Conservation (phyloP, 2,329 filamentous ascomycete genomes). For the Septoria linicola region DNA sequence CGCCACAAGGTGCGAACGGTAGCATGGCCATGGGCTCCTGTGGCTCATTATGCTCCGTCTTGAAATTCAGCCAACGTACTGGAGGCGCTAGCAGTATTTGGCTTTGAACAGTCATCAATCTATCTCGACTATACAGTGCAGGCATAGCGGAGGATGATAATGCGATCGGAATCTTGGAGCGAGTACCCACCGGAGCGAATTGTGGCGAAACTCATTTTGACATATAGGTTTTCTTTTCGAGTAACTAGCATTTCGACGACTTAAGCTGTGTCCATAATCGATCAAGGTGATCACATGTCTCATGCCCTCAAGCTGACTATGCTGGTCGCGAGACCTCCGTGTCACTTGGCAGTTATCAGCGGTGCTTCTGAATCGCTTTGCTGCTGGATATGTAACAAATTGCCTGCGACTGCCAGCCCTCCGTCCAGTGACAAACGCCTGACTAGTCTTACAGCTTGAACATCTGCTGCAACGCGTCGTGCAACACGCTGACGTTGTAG, state of each 20-base stretch:
- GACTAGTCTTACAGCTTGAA: constrained; percentile 48
- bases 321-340: too few relatives aligned
- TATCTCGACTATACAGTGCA: constrained; percentile 14
- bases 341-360: too few relatives aligned
- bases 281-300: neutral
- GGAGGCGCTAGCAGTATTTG: constrained; percentile 8
- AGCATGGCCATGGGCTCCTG: neutral
- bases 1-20: neutral
- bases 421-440: too few relatives aligned
- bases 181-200: constrained; percentile 1
- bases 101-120: constrained; percentile 8
- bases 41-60: neutral
- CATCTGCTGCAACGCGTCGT: constrained; percentile 74
- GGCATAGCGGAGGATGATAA: constrained; percentile 15
- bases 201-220: constrained; percentile 10
- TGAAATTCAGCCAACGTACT: neutral
- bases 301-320: neutral
- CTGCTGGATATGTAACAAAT: too few relatives aligned
- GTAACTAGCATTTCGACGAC: constrained; percentile 9
- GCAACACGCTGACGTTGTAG: constrained; percentile 81
- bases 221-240: constrained; percentile 11
- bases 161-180: constrained; percentile 6
- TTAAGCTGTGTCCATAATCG: constrained; percentile 3
- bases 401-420: too few relatives aligned
- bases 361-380: neutral